Evolutionary conservation across 345 rosid genomes (phyloP).

Genomic region (Linum tenue): DNA sequence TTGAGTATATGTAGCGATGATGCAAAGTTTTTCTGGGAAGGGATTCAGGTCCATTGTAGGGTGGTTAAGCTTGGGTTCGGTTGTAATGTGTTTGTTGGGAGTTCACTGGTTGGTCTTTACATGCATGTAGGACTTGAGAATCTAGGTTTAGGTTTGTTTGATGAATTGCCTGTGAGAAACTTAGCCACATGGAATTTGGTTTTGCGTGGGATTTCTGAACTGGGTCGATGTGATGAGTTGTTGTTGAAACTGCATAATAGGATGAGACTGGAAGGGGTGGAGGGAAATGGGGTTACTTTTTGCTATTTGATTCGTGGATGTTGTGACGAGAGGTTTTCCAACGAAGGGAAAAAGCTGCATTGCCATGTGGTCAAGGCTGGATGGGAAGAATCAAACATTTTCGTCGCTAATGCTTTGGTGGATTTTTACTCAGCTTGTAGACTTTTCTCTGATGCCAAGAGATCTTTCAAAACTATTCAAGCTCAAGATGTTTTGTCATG

Average conservation of each 20-base stretch:
- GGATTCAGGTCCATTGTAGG: conserved; percentile 65
- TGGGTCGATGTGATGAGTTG: conserved; percentile 27
- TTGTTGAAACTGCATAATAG: conserved; percentile 30
- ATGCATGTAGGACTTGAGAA: conserved; percentile 34
- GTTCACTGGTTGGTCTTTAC: conserved; percentile 54
- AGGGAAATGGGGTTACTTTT: conserved; percentile 52
- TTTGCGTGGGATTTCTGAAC: conserved; percentile 41
- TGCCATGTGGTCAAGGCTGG: conserved; percentile 50
- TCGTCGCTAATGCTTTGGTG: conserved; percentile 57
- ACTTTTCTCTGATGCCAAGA: conserved; percentile 34
- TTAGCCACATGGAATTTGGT: conserved; percentile 49
- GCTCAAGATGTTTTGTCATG: conserved; percentile 57
- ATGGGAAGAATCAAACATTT: conserved; percentile 37
- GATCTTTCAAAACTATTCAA: conserved; percentile 37
- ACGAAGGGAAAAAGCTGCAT: conserved; percentile 69
- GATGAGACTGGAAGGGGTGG: conserved; percentile 42
- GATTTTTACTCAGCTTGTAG: conserved; percentile 66
- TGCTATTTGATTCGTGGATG: conserved; percentile 62
- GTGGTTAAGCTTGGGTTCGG: conserved; percentile 45
- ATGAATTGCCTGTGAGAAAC: conserved; percentile 54
- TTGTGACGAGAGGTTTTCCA: conserved; percentile 28
- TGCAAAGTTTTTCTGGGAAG: conserved; percentile 33
- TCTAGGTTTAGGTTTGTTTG: conserved; percentile 43
- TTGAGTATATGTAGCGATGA: conserved; percentile 44
- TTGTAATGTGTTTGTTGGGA: conserved; percentile 43